Base-by-base conservation (phyloP, 371 early-diverging fungal species). In the Mortierella polycephala region DNA sequence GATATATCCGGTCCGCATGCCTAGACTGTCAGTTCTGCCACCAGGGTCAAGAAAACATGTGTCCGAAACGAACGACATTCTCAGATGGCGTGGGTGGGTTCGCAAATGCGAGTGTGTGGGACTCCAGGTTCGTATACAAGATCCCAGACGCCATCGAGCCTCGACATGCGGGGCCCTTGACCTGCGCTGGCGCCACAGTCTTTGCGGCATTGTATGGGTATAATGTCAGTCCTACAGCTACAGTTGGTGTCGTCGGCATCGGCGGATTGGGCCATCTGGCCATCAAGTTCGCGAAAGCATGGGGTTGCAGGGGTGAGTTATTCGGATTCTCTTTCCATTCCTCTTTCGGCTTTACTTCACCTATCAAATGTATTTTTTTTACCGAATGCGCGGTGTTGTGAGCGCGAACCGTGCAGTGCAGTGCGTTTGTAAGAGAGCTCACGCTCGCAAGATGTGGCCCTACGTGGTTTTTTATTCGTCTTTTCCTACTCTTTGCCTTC, bases 241-340 rank as follows among this genome's bases (percentile, higher is more conserved):
- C 84, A 23, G 83, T 92, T 37, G 92, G 89, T 37, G 83, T 92
- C 21, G 83, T 90, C 56, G 93, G 91, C n/a, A 85, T 91, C 57
- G 93, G 93, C 30, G 92, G 93, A 23, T 81, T 92, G 50, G 88
- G 92, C 8, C 92, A 92, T 59, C 72, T 92, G 71, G 91, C 87
- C 0, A 62, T 91, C 57, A 88, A 92, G 71, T 90, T 89, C 57
- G 89, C 91, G n/a, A 73, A 72, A 21, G 87, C 85, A 23, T 83
- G 91, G 85, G 91, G 91, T 18, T 85, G 87, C 53, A 82, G 84
- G 52, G 83, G 86, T 53, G 84, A 81, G 18, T 85, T 71, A 30
- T 71, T 76, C 18, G 84, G 60, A 69, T 63, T 83, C 30, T 60
- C 23, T 11, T 18, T 23, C 51, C 60, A 0, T 1, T 52, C 47